Conservation (phyloP, 352 stramenopile genomes). For the Plasmopara viticola region DNA sequence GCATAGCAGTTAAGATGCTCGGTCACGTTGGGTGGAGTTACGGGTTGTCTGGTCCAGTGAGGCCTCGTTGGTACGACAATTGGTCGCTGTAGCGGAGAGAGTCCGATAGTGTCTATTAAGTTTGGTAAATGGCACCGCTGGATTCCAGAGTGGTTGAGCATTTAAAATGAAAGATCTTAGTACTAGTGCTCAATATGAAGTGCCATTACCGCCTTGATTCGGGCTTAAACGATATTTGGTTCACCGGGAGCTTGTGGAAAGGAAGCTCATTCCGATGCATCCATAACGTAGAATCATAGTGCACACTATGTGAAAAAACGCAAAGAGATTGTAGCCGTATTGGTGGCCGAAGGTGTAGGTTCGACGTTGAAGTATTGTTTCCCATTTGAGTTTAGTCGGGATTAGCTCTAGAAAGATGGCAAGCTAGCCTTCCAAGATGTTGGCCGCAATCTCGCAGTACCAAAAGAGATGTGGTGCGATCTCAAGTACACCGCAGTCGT, state of each 20-base stretch:
- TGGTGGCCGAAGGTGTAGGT: neutral
- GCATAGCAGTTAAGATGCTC: no score
- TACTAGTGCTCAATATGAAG: neutral
- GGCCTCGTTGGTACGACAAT: no score
- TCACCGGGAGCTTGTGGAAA: neutral
- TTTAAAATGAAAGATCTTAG: conserved; percentile 2
- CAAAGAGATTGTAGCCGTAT: neutral
- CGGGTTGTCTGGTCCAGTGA: no score
- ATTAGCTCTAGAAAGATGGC: neutral
- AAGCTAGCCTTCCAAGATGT: neutral
- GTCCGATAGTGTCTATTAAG: no score
- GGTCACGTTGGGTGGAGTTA: no score
- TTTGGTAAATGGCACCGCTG: no score
- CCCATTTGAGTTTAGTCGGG: neutral
- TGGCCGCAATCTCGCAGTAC: no score
- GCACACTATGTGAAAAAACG: no score
- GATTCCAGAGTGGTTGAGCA: neutral
- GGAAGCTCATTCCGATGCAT: neutral
- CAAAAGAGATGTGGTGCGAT: neutral
- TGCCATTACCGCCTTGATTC: neutral
- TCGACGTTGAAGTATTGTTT: neutral
- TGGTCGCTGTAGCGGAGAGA: no score
- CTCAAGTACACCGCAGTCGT: neutral
- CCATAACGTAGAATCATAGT: neutral
- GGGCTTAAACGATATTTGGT: neutral